Conservation (phyloP, 192 early-diverging fungal species). For the Phlyctochytrium bullatum region DNA sequence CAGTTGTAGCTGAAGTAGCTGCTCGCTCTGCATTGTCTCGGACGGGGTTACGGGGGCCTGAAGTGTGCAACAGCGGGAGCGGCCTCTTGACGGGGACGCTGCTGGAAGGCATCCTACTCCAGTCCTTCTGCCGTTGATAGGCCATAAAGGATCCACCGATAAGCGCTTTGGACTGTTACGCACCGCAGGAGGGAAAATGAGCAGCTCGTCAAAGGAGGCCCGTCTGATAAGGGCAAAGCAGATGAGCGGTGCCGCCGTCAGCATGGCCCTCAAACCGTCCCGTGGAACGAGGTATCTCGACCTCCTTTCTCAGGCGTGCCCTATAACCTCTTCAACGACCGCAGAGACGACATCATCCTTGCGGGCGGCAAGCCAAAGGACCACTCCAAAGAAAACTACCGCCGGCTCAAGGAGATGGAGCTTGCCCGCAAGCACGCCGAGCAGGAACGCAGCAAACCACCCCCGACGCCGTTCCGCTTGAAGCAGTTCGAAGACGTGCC, state of each 20-base stretch:
- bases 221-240: conserved; percentile 38
- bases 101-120: too few relatives aligned
- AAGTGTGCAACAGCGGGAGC: too few relatives aligned
- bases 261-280: conserved; percentile 50
- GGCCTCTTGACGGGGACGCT: too few relatives aligned
- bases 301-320: neutral
- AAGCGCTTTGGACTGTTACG: too few relatives aligned
- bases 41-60: too few relatives aligned
- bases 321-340: conserved; percentile 3
- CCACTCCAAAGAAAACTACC: conserved; percentile 45
- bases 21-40: too few relatives aligned
- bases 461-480: conserved; percentile 46
- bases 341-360: conserved; percentile 50
- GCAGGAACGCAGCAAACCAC: conserved; percentile 26
- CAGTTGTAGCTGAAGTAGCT: too few relatives aligned
- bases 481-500: conserved; percentile 47
- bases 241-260: conserved; percentile 50
- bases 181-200: too few relatives aligned
- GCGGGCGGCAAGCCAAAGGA: conserved; percentile 51
- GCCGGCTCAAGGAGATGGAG: conserved; percentile 34
- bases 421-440: conserved; percentile 29
- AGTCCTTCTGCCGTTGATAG: too few relatives aligned
- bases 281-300: conserved; percentile 50
- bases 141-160: too few relatives aligned
- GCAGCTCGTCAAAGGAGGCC: too few relatives aligned